Evolutionary conservation across 116 monocot species (phyloP), one percentile per base, ranked within the genome.

Genomic region (Cymodocea nodosa): DNA sequence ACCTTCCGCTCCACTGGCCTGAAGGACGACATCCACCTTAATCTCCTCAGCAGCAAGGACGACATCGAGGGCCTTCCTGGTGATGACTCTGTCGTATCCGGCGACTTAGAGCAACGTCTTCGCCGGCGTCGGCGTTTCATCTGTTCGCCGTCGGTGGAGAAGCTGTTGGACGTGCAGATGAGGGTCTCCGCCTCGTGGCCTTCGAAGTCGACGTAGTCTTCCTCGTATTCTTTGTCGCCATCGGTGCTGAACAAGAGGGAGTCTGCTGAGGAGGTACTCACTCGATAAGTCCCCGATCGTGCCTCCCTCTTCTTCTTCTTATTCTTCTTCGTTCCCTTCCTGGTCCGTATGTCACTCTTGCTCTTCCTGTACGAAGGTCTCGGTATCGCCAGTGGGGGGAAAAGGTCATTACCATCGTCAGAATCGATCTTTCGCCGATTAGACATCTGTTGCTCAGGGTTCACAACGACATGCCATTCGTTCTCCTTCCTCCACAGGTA

Each of bases 171-270:
- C 5, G 75, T 70, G 14, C 75, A 76, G 15, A 78, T 51, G 56
- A 73, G 34, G 52, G 74, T 56, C 58, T 70, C 67, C 19, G 59
- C 64, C 69, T 80, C 74, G 6, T 72, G 68, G 39, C 60, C 68
- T 22, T 64, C 69, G 49, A 51, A 57, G 35, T 49, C 22, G 30
- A 30, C 30, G 23, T 59, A 57, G 4, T 72, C 70, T 56, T 65
- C 68, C n/a, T 59, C 69, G 58, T 49, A 59, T 5, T 58, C 70
- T 11, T 40, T 48, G 18, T 68, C 62, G 15, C 81, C 86, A 9
- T 86, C 86, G 76, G 77, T 86, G 75, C 70, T 77, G 75, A 84
- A 81, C 79, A 77, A 79, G 13, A 76, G 76, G 60, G 79, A 79
- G 69, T 81, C 84, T 1, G 74, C 71, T 0, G 81, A 85, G 6